Conservation (phyloP, 805 yeast species). For the Ogataea ramenticola region DNA sequence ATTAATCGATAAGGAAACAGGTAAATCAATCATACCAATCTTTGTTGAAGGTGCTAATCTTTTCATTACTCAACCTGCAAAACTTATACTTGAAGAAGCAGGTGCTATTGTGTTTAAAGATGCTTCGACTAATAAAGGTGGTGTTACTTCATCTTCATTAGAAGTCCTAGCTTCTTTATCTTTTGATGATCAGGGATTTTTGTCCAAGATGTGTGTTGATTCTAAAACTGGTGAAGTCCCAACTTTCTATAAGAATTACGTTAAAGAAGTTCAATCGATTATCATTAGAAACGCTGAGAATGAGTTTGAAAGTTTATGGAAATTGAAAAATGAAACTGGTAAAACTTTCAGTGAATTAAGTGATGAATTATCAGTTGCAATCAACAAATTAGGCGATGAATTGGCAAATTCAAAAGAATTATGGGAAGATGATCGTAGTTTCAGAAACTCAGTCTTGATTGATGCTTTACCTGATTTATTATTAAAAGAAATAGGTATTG, state of each 20-base stretch:
- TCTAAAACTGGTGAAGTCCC: conserved; percentile 50
- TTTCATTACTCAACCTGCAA: conserved; percentile 92
- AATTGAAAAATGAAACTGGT: conserved; percentile 56
- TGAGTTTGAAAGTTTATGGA: conserved; percentile 87
- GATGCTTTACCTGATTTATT: conserved; percentile 76
- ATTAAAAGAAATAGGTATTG: conserved; percentile 57
- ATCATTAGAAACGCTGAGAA: conserved; percentile 70
- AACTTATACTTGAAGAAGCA: conserved; percentile 74
- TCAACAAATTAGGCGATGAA: conserved; percentile 81
- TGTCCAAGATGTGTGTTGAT: conserved; percentile 69
- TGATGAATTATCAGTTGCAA: conserved; percentile 76
- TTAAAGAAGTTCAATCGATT: conserved; percentile 70
- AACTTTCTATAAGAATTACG: conserved; percentile 74
- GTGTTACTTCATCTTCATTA: conserved; percentile 93
- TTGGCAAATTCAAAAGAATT: conserved; percentile 72
- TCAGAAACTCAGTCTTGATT: conserved; percentile 69
- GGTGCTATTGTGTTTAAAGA: conserved; percentile 88
- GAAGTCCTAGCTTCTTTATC: conserved; percentile 94
- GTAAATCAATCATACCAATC: conserved; percentile 72
- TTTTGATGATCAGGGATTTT: conserved; percentile 78
- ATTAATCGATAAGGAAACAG: conserved; percentile 68
- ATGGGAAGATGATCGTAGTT: conserved; percentile 71
- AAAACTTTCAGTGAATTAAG: conserved; percentile 62
- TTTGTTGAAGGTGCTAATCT: conserved; percentile 97
- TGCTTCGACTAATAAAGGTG: conserved; percentile 97